These are phyloP conservation scores for Cenococcum geophilum DNA, from an alignment of 495 filamentous ascomycete species.

Conservation along the genomic window DNA sequence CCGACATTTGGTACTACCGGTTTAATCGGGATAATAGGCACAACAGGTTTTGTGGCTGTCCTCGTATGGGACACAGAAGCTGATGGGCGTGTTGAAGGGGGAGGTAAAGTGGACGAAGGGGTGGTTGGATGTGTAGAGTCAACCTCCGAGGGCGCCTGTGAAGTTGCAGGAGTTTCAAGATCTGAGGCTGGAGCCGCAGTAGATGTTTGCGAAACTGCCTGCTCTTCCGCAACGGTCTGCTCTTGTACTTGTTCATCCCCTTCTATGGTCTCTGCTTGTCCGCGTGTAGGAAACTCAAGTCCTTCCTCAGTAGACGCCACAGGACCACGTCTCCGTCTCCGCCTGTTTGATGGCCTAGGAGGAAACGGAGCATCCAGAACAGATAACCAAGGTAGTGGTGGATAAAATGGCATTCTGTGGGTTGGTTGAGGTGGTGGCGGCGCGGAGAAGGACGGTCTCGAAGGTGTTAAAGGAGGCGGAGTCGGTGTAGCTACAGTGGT, in stretches of 20 bases:
- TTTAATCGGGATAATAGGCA: slow-evolving; percentile 41
- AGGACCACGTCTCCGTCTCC: slow-evolving; percentile 41
- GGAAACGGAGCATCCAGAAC: slow-evolving; percentile 63
- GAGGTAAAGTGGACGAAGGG: slow-evolving; percentile 51
- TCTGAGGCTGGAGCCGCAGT: slow-evolving; percentile 45
- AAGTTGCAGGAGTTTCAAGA: slow-evolving; percentile 62
- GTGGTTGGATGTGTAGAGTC: slow-evolving; percentile 66
- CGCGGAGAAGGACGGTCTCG: slow-evolving; percentile 24
- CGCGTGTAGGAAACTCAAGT: slow-evolving; percentile 49
- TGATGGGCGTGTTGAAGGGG: slow-evolving; percentile 15
- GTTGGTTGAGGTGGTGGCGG: slow-evolving; percentile 26
- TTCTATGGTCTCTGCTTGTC: slow-evolving; percentile 30
- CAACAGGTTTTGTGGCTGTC: slow-evolving; percentile 9
- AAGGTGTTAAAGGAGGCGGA: slow-evolving; percentile 19
- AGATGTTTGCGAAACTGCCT: slow-evolving; percentile 35
- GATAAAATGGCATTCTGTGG: slow-evolving; percentile 47
- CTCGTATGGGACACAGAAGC: slow-evolving; percentile 16
- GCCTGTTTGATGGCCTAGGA: slow-evolving; percentile 39
- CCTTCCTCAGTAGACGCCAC: slow-evolving; percentile 37
- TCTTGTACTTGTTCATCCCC: slow-evolving; percentile 30
- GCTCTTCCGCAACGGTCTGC: slow-evolving; percentile 35
- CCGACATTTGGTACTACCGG: slow-evolving; percentile 44
- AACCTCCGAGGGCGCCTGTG: slow-evolving; percentile 58
- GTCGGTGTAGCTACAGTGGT: slow-evolving; percentile 17
- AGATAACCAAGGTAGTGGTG: slow-evolving; percentile 81